These are phyloP conservation scores for Calonectria pseudoreteaudii DNA, from an alignment of 2,329 filamentous ascomycete genomes.

Conservation along the genomic window DNA sequence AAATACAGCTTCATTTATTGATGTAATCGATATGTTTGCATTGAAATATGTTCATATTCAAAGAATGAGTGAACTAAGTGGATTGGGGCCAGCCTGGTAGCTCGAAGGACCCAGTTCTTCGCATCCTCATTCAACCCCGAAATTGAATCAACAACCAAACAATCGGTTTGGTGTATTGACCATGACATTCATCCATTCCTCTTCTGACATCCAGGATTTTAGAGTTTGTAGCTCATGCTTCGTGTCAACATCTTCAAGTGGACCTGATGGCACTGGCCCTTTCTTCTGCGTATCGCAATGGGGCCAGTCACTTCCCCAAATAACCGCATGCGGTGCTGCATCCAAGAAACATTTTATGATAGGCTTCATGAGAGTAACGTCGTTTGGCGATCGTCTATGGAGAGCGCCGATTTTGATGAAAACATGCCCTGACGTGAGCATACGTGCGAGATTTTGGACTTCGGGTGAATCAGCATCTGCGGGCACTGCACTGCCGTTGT, in stretches of 20 bases:
- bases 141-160: not conserved
- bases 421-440: not conserved
- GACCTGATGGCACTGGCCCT: not conserved
- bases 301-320: constrained; percentile 3
- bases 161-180: not conserved
- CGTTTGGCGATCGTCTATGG: not conserved
- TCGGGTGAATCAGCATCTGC: not conserved
- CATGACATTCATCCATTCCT: not conserved
- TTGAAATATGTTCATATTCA: no score
- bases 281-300: not conserved
- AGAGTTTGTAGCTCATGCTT: not conserved
- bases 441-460: not conserved
- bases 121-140: not conserved
- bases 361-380: not conserved
- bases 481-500: not conserved
- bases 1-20: no score
- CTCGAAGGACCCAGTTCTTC: not conserved
- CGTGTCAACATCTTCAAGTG: not conserved
- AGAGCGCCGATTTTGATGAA: not conserved
- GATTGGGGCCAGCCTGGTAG: not conserved
- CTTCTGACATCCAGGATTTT: not conserved
- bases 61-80: no score
- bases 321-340: not conserved
- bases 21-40: no score
- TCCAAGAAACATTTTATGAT: not conserved